phyloP scores from a whole-genome alignment of 2,329 filamentous ascomycete genomes.

The Colletotrichum sp. region DNA sequence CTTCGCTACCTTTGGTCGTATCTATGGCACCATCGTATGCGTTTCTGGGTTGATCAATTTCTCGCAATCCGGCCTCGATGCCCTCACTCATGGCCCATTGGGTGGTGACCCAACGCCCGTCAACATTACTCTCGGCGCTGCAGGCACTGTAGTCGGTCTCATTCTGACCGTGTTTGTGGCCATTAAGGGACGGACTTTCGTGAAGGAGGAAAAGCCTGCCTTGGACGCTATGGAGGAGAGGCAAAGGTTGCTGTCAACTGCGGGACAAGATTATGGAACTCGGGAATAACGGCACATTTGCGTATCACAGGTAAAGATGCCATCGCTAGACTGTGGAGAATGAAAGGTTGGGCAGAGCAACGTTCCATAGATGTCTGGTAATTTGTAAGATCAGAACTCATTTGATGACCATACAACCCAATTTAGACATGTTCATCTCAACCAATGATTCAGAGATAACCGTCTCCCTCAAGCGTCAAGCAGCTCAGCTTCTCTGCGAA shows the following conservation, averaged over 20 bases:
- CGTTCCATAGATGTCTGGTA: background rate
- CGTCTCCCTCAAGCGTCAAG: background rate
- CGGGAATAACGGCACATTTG: background rate
- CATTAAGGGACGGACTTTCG: slow-evolving; percentile 21
- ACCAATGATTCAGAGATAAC: fast-evolving
- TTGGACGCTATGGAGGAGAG: slow-evolving; percentile 4
- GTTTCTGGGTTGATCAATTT: slow-evolving; percentile 76
- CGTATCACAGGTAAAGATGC: background rate
- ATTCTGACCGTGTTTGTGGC: slow-evolving; percentile 61
- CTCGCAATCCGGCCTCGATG: slow-evolving; percentile 72
- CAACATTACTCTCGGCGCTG: slow-evolving; percentile 61
- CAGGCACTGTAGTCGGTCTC: slow-evolving; percentile 60
- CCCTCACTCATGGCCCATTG: slow-evolving; percentile 68
- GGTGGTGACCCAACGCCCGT: slow-evolving; percentile 67
- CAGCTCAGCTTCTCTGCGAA: background rate
- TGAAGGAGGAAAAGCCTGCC: slow-evolving; percentile 5
- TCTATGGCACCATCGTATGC: slow-evolving; percentile 79
- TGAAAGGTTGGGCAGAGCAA: fast-evolving
- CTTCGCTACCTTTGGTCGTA: slow-evolving; percentile 80
- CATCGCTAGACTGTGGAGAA: background rate
- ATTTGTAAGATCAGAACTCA: background rate
- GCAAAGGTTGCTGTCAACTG: background rate
- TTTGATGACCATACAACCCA: background rate
- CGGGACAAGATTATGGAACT: background rate
- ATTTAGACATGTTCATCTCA: background rate